Evolutionary conservation across 139 green algal species (phyloP).

Genomic region (Bryopsis sp.): DNA sequence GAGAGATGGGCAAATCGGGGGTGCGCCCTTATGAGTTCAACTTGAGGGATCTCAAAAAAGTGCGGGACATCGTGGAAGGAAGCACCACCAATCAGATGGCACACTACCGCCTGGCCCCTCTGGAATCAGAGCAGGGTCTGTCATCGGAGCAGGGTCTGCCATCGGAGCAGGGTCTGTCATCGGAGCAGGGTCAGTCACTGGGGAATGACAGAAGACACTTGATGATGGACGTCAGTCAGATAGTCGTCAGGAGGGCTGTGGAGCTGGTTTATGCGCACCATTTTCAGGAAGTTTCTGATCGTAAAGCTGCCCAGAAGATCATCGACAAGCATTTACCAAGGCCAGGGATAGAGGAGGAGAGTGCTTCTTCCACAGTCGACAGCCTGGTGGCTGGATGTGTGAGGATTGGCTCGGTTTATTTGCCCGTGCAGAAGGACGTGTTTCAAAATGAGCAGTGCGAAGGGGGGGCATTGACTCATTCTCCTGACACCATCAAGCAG

Average conservation of each 20-base stretch:
- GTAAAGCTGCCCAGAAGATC: neutral
- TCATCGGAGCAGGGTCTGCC: neutral
- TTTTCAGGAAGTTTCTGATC: neutral
- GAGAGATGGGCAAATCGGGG: conserved; percentile 15
- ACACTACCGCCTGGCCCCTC: conserved; percentile 11
- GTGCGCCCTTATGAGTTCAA: conserved; percentile 25
- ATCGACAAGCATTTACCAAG: neutral
- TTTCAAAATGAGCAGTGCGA: neutral
- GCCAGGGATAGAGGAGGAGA: neutral
- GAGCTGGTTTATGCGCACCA: conserved; percentile 5
- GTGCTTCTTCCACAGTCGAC: conserved; percentile 13
- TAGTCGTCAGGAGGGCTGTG: neutral
- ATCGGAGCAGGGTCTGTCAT: neutral
- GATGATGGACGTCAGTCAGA: neutral
- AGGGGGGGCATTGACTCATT: conserved; percentile 17
- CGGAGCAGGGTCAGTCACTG: neutral
- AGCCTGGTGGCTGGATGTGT: conserved; percentile 13
- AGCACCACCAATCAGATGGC: conserved; percentile 26
- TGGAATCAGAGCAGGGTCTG: neutral
- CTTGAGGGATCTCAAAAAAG: conserved; percentile 30
- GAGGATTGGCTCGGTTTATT: conserved; percentile 25
- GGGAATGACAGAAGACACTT: no score
- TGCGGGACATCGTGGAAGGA: conserved; percentile 24
- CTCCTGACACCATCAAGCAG: conserved; percentile 13
- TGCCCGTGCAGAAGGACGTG: conserved; percentile 23